Conservation (phyloP, 768 basidiomycete genomes). For the Phlegmacium glaucopus region DNA sequence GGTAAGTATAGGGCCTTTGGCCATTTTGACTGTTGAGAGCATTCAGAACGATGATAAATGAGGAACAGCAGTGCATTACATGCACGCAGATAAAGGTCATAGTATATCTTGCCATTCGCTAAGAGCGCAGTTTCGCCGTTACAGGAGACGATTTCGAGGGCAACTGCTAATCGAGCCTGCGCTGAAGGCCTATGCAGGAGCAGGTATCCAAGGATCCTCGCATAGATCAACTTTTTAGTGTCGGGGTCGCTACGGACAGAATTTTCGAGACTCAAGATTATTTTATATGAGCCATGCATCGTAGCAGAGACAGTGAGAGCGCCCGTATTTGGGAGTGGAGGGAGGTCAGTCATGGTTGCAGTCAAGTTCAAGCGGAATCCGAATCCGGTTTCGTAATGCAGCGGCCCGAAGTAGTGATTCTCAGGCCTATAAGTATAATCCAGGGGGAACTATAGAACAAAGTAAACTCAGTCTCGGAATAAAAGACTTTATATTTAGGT, state of each 20-base stretch:
- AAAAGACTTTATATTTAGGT: no score
- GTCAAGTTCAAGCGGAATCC: no score
- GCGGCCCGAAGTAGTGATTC: no score
- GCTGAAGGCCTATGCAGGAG: not conserved
- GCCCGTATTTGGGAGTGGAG: no score
- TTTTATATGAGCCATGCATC: no score
- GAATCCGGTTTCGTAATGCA: no score
- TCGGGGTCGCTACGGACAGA: not conserved
- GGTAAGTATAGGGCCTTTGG: conserved; percentile 6
- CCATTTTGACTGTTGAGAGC: not conserved
- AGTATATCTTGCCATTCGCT: conserved; percentile 1
- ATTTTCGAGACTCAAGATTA: no score
- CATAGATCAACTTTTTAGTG: not conserved
- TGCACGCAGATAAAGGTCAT: conserved; percentile 2
- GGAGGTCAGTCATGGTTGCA: no score
- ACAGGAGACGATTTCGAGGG: not conserved
- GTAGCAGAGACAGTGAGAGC: no score
- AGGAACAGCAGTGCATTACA: not conserved
- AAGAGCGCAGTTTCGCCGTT: not conserved
- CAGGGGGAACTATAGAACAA: no score
- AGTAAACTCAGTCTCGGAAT: no score
- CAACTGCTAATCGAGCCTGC: not conserved
- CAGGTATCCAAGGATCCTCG: conserved; percentile 5
- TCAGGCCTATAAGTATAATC: no score
- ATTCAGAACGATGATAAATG: not conserved